Evolutionary conservation across 805 yeast genomes (phyloP), one percentile per base, ranked within the genome.

Genomic region (Ogataea corticis): DNA sequence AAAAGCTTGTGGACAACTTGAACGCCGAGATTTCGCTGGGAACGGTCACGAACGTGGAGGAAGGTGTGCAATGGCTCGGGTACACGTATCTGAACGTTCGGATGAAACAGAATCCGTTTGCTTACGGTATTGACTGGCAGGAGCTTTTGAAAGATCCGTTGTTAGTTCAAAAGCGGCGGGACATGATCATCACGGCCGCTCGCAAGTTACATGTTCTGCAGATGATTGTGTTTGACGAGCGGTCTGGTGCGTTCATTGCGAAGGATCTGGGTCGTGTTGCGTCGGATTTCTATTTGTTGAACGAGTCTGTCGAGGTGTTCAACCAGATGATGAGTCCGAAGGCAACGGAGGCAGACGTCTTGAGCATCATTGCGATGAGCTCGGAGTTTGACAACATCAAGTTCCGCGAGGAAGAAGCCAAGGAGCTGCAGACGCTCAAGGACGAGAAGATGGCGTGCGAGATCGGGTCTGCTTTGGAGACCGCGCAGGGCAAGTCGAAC

Each of bases 11-110:
- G 15, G 99, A 94, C 61, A 94, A 92, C 54, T 72, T 94, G 59
- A 95, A 95, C 64, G 99, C 99, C 0, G 99, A 94, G 63, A 89
- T 95, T 17, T 85, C 98, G 0, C 66, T 94, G 15, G 99, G 99
- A 2, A 91, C 96, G 0, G 98, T 94, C 2, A 89, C 98, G 0
- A 91, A 85, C 58, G 82, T 94, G 10, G 96, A 87, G 25, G 99
- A 94, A 68, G 99, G 91, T 45, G 85, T 94, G 0, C 88, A 84
- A 52, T 94, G 99, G 99, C 72, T 94, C n/a, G 98, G 99, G 3
- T 94, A 95, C 57, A 94, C 99, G 0, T 94, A 94, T 60, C 73
- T 94, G 78, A 84, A 80, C 68, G 97, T 92, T 3, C 72, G 99
- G 46, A 94, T 94, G 99, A 80, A 85, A 47, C 87, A 89, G 60